Base-by-base conservation (phyloP, 2,329 filamentous ascomycete species). In the Diaporthe caulivora region DNA sequence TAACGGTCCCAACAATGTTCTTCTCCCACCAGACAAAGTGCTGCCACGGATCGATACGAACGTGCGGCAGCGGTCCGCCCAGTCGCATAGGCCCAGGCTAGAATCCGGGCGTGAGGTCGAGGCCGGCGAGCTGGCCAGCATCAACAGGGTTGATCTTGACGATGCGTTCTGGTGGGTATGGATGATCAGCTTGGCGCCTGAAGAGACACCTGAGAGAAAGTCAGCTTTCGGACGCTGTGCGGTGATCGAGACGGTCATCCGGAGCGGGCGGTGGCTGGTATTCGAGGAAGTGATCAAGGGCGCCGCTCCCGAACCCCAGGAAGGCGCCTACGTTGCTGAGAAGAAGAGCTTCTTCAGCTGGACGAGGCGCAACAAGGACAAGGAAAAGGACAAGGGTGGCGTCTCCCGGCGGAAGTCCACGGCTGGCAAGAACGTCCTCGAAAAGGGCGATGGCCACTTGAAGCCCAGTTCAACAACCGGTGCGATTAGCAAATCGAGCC, bases 91-190 rank as follows among this genome's bases (percentile, higher is more conserved):
- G 71, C 91, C 93, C 55, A 89, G 91, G 73, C 85, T 94, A n/a
- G 92, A 95, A 76, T 88, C 88, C 18, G 91, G 94, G 70, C 84
- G 84, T 31, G 87, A 90, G 53, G 86, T 98, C 0, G 95, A 98
- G 76, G 97, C 96, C 0, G 97, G 95, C 68, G 97, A 99, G 86
- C 88, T 99, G 72, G 97, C 97, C 40, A 98, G 95, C 80, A 98
- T 99, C 80, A 93, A 90, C 31, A 89, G 89, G 49, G 90, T 98
- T 72, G 92, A 97, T 76, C 87, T 99, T 7, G 97, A 99, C 78
- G 96, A 98, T 81, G 93, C 95, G 1, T 99, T 99, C 82, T 99
- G 97, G 97, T 98, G 97, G 96, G 97, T 98, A 5, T 99, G 97
- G 97, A 98, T 99, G 88, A 97, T 92, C 78, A 98, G 96, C 87